Conservation (phyloP, 139 green algal genomes). For the Tetradesmus obliquus region DNA sequence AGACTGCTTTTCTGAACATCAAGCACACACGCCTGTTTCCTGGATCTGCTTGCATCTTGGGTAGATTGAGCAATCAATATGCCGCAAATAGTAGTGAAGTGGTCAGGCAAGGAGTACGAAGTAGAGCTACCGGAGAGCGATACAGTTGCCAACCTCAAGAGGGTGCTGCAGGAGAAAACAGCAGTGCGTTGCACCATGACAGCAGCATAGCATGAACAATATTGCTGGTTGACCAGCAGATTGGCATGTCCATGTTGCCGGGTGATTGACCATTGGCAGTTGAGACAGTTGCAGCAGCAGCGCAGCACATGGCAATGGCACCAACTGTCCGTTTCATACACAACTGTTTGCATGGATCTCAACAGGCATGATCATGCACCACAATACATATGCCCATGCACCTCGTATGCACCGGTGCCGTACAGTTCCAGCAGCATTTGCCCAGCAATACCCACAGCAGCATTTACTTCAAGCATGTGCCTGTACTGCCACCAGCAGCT, state of each 20-base stretch:
- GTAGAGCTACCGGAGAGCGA: slow-evolving; percentile 52
- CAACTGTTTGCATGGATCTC: too few relatives aligned
- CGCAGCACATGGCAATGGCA: not conserved
- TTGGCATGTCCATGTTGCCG: not conserved
- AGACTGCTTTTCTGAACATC: not conserved
- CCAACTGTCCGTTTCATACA: too few relatives aligned
- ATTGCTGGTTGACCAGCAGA: too few relatives aligned
- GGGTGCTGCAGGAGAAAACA: slow-evolving; percentile 70
- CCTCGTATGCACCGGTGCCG: not conserved
- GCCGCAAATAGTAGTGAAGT: slow-evolving; percentile 55
- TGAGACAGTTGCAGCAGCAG: not conserved
- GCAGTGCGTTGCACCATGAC: slow-evolving; percentile 24
- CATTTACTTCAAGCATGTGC: too few relatives aligned
- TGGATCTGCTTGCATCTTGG: not conserved
- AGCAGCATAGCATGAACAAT: not conserved
- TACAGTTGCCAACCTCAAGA: slow-evolving; percentile 71
- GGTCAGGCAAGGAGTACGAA: slow-evolving; percentile 62
- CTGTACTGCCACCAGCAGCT: not conserved
- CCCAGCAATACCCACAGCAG: not conserved
- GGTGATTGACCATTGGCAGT: not conserved
- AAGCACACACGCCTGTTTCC: not conserved
- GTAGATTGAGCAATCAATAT: not conserved
- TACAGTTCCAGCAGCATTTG: not conserved
- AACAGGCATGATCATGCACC: not conserved
- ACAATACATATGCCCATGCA: not conserved